These are phyloP conservation scores for Magnolia changhungtana DNA, from an alignment of 164 flowering plant species.

Conservation along the genomic window DNA sequence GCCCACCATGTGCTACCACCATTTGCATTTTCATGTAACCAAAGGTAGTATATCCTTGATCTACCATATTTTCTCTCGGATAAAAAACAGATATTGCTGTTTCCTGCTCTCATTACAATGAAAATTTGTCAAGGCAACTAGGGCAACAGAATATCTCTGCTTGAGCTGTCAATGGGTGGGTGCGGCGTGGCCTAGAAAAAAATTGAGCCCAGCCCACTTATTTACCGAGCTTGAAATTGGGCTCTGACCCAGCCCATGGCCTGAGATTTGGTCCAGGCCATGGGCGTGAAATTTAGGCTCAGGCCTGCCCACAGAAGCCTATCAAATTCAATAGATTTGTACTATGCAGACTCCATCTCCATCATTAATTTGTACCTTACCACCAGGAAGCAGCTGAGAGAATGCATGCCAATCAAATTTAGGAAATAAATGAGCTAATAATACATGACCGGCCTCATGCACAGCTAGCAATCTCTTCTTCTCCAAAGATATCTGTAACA, in stretches of 20 bases:
- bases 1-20: constrained; percentile 99
- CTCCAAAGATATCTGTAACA: constrained; percentile 68
- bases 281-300: background rate
- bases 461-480: constrained; percentile 86
- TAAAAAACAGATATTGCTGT: constrained; percentile 91
- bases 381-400: constrained; percentile 97
- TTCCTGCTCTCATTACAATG: constrained; percentile 51
- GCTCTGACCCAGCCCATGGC: background rate
- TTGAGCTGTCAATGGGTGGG: background rate
- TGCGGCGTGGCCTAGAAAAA: background rate
- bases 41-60: constrained; percentile 90
- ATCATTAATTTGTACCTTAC: constrained; percentile 52
- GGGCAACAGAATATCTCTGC: background rate
- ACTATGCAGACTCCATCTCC: background rate
- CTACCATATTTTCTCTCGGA: constrained; percentile 88
- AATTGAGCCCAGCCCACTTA: background rate
- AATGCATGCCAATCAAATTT: constrained; percentile 98
- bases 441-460: constrained; percentile 97
- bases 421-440: constrained; percentile 95
- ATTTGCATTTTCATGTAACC: constrained; percentile 99
- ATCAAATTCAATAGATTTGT: background rate
- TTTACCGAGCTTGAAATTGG: background rate
- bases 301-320: background rate
- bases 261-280: background rate
- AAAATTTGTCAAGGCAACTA: constrained; percentile 1